Evolutionary conservation across 2,329 filamentous ascomycete genomes (phyloP).

Genomic region (Paecilomyces dactylethromorphus): DNA sequence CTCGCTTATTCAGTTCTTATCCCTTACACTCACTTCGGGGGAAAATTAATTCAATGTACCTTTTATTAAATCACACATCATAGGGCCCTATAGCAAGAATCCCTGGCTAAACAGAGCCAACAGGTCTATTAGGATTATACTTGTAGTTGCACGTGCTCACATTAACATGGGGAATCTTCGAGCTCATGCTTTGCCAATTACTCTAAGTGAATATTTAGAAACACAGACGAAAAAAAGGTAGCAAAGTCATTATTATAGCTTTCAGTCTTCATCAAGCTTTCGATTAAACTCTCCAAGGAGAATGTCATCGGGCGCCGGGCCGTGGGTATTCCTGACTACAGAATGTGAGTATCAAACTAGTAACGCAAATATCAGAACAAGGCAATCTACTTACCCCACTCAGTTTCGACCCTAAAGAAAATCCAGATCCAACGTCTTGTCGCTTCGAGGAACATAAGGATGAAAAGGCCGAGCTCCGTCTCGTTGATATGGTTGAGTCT

Average conservation of each 20-base stretch:
- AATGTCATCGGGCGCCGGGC: conserved; percentile 60
- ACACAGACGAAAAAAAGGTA: background rate
- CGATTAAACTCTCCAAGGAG: conserved; percentile 65
- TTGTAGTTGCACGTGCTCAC: background rate
- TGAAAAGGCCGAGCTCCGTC: conserved; percentile 80
- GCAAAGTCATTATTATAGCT: conserved; percentile 7
- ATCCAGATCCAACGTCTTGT: conserved; percentile 92
- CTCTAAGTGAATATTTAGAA: background rate
- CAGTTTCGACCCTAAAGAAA: conserved; percentile 89
- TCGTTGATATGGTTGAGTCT: conserved; percentile 79
- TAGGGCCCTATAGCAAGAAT: background rate
- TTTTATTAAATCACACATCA: background rate
- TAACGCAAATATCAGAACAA: conserved; percentile 10
- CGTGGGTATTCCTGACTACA: conserved; percentile 48
- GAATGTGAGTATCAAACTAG: background rate
- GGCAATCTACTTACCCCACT: conserved; percentile 60
- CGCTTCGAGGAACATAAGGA: conserved; percentile 82
- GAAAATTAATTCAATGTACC: no score
- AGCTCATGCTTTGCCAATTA: background rate
- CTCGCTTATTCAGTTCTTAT: no score
- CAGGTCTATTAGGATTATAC: background rate
- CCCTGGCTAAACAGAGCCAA: background rate
- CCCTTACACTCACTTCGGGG: no score
- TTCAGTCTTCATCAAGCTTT: conserved; percentile 57
- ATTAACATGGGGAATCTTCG: background rate